Base-by-base conservation (phyloP, 129 eudicot species). In the Tagetes patula region DNA sequence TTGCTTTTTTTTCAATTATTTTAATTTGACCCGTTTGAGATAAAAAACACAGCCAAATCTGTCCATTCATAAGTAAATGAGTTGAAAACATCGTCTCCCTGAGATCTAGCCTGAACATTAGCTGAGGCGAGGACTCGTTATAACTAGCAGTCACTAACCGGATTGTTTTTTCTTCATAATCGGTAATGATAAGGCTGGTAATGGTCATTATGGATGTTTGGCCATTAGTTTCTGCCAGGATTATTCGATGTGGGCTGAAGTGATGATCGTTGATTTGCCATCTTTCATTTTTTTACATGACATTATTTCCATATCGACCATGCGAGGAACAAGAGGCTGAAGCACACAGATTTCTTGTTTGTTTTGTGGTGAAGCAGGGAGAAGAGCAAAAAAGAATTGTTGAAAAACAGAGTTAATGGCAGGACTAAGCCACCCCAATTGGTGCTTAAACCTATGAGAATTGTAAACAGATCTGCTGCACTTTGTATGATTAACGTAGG, bases 301-400 rank as follows among this genome's bases (percentile, higher is more conserved):
- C 20, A 41, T 55, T 5, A 27, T 55, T 56, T 71, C 1, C 7
- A 0, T 72, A 33, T 72, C 7, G 12, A 59, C 37, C n/a, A 12
- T 59, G 11, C n/a, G 14, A 33, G 39, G 52, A 5, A 37, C 37
- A 27, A 8, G 0, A 38, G 59, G 39, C 65, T n/a, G 55, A 41
- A 37, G 33, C 12, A 4, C 48, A 8, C 1, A 48, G 12, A 40
- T 40, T 42, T 47, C 3, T 37, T 65, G 41, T 73, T 20, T 1
- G 73, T 75, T 8, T n/a, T 49, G 65, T 59, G 34, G 42, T 56
- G 69, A 68, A 61, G 76, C 71, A 70, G 65, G 70, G 70, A 69
- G 37, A 34, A 52, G 75, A 69, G 75, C 65, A 47, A 31, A 12
- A 55, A 55, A 37, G 9, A 8, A 55, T 10, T 64, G 33, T 68